phyloP scores from a whole-genome alignment of 1,284 basidiomycete species.

The Cutaneotrichosporon dermatis region DNA sequence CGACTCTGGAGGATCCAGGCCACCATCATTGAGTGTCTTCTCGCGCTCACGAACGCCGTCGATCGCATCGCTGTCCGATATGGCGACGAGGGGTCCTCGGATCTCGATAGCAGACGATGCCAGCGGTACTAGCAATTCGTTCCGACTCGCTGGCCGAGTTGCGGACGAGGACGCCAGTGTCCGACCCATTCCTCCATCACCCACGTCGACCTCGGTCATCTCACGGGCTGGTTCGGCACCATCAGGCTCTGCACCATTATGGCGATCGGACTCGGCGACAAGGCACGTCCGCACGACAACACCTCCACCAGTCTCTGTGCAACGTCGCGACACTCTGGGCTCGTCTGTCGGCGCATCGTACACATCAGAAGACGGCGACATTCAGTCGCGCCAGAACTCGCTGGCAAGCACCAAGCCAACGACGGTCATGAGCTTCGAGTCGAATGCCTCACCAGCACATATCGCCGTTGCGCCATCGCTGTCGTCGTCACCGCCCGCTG shows the following conservation, averaged over 20 bases:
- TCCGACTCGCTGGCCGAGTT: conserved; percentile 47
- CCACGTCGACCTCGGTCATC: conserved; percentile 51
- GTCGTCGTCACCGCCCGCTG: conserved; percentile 1
- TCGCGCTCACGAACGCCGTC: conserved; percentile 32
- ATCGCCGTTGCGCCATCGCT: conserved; percentile 57
- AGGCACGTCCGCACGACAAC: not conserved
- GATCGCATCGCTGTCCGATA: conserved; percentile 22
- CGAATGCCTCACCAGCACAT: conserved; percentile 66
- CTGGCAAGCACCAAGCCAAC: conserved; percentile 85
- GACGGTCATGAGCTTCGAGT: conserved; percentile 81
- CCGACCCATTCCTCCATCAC: conserved; percentile 79
- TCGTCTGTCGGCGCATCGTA: conserved; percentile 16
- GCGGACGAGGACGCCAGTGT: conserved; percentile 87
- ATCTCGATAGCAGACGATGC: conserved; percentile 22
- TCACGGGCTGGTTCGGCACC: conserved; percentile 26
- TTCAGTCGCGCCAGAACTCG: conserved; percentile 41
- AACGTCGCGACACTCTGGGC: conserved; percentile 10
- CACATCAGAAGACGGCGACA: conserved; percentile 16
- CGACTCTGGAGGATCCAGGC: conserved; percentile 22
- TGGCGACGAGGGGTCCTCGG: conserved; percentile 7
- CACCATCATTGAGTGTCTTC: conserved; percentile 23
- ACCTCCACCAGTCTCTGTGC: not conserved
- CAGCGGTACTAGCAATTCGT: conserved; percentile 2
- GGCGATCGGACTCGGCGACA: conserved; percentile 10
- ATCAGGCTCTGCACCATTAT: conserved; percentile 18